These are phyloP conservation scores for Rhamnella rubrinervis DNA, from an alignment of 331 rosid genomes.

Conservation along the genomic window DNA sequence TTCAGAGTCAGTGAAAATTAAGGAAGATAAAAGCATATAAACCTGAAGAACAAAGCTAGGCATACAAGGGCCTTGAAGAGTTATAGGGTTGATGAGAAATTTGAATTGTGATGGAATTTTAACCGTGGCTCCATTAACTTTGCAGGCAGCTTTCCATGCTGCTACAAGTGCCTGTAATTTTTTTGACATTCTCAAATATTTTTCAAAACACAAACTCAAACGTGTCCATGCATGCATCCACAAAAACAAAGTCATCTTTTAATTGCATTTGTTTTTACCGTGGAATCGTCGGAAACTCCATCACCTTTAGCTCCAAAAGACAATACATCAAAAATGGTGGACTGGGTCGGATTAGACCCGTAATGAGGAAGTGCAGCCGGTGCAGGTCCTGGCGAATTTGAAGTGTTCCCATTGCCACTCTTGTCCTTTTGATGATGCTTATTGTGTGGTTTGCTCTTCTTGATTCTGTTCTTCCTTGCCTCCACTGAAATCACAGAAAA, in stretches of 20 bases:
- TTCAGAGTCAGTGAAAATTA: not conserved
- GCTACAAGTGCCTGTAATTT: constrained; percentile 63
- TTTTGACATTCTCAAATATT: not conserved
- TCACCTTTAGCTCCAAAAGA: constrained; percentile 86
- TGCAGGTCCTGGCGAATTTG: constrained; percentile 36
- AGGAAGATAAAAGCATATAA: constrained; percentile 18
- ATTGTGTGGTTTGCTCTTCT: constrained; percentile 41
- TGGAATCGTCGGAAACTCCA: constrained; percentile 79
- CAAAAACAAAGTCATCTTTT: not conserved
- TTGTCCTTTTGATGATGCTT: constrained; percentile 35
- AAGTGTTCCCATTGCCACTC: constrained; percentile 28
- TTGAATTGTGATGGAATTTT: constrained; percentile 58
- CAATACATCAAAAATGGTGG: constrained; percentile 46
- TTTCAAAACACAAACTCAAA: not conserved
- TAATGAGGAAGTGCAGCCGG: constrained; percentile 50
- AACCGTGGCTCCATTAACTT: constrained; percentile 55
- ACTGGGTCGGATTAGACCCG: constrained; percentile 25
- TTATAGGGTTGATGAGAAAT: constrained; percentile 63
- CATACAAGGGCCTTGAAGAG: constrained; percentile 87
- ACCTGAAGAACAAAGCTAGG: constrained; percentile 85
- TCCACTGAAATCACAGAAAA: constrained; percentile 49
- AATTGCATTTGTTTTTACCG: constrained; percentile 40
- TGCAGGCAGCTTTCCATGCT: constrained; percentile 90
- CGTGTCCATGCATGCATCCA: not conserved
- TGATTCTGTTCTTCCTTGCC: constrained; percentile 57